These are phyloP conservation scores for Pulveroboletus sp. DNA, from an alignment of 768 basidiomycete species.

Conservation along the genomic window DNA sequence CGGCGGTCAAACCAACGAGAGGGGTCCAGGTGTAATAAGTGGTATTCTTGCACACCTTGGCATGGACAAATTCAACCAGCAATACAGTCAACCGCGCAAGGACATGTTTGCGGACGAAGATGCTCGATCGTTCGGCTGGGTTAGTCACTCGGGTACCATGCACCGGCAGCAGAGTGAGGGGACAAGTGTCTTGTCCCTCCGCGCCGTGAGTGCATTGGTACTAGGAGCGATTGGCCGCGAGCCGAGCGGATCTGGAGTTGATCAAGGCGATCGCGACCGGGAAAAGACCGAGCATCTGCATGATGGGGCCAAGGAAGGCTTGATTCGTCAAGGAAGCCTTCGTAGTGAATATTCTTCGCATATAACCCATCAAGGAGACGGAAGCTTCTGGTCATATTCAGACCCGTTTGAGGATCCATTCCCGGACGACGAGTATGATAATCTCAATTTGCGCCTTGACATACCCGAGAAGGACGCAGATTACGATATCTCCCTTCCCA, in stretches of 20 bases:
- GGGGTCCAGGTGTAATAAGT: slow-evolving; percentile 4
- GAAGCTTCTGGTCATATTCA: slow-evolving; percentile 35
- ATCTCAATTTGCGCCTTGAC: slow-evolving; percentile 8
- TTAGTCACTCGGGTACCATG: slow-evolving; percentile 12
- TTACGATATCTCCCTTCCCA: slow-evolving; percentile 12
- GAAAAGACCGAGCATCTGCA: slow-evolving; percentile 16
- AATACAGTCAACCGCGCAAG: slow-evolving; percentile 36
- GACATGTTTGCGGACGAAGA: slow-evolving; percentile 85
- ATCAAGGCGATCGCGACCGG: slow-evolving; percentile 17
- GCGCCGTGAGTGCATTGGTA: slow-evolving; percentile 34
- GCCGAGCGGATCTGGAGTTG: slow-evolving; percentile 21
- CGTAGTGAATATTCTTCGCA: slow-evolving; percentile 5
- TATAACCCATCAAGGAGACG: slow-evolving; percentile 11
- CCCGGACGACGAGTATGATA: slow-evolving; percentile 18
- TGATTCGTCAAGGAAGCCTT: slow-evolving; percentile 20
- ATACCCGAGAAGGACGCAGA: slow-evolving; percentile 19
- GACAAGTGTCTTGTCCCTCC: slow-evolving; percentile 53
- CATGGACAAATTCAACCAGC: slow-evolving; percentile 12
- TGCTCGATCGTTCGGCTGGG: slow-evolving; percentile 43
- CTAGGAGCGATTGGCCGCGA: slow-evolving; percentile 29
- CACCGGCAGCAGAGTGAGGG: slow-evolving; percentile 40
- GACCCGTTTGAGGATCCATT: slow-evolving; percentile 43
- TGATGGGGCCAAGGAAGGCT: slow-evolving; percentile 14
- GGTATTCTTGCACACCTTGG: slow-evolving; percentile 24
- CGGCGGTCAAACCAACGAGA: slow-evolving; percentile 4